Conservation (phyloP, 2,329 filamentous ascomycete genomes). For the Cercospora sp. region DNA sequence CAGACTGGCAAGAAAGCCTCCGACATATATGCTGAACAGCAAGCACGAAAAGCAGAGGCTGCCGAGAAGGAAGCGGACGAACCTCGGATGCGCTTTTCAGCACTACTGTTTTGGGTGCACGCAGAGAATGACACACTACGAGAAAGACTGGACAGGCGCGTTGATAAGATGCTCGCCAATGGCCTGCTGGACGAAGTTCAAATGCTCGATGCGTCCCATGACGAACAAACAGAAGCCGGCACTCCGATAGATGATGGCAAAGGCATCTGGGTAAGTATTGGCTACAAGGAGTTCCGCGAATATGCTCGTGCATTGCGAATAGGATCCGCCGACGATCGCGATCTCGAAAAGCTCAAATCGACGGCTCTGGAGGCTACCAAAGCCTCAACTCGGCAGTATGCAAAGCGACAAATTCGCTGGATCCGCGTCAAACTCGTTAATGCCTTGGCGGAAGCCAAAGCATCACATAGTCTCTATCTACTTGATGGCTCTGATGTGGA, state of each 20-base stretch:
- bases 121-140: slow-evolving; percentile 68
- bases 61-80: slow-evolving; percentile 11
- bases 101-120: slow-evolving; percentile 85
- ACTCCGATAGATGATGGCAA: slow-evolving; percentile 66
- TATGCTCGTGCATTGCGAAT: slow-evolving; percentile 55
- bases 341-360: slow-evolving; percentile 58
- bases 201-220: slow-evolving; percentile 53
- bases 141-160: slow-evolving; percentile 69
- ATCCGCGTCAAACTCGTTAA: slow-evolving; percentile 79
- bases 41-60: slow-evolving; percentile 20
- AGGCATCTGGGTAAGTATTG: slow-evolving; percentile 96
- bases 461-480: slow-evolving; percentile 66
- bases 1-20: slow-evolving; percentile 79
- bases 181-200: slow-evolving; percentile 65
- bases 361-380: slow-evolving; percentile 73
- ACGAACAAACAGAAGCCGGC: slow-evolving; percentile 46
- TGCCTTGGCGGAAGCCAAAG: slow-evolving; percentile 57
- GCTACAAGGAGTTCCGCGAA: slow-evolving; percentile 84
- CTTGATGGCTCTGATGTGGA: slow-evolving; percentile 74
- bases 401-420: slow-evolving; percentile 81
- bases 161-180: slow-evolving; percentile 77
- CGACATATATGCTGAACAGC: slow-evolving; percentile 81
- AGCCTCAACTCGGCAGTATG: slow-evolving; percentile 81
- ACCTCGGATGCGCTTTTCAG: slow-evolving; percentile 51
- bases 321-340: slow-evolving; percentile 25